Base-by-base conservation (phyloP, 805 yeast genomes). In the Starmerella sp. region DNA sequence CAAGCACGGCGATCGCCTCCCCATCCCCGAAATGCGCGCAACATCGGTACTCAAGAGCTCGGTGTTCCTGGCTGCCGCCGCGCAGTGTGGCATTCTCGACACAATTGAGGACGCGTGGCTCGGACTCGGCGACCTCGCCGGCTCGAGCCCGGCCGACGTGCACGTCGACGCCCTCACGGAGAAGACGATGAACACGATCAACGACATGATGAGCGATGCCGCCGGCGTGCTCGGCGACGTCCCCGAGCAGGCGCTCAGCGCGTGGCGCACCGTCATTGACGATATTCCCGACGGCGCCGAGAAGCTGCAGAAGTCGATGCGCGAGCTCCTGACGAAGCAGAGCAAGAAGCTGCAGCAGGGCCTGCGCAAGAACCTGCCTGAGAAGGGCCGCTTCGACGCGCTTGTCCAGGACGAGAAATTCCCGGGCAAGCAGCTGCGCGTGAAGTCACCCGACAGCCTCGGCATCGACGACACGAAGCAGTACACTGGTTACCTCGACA, bases 391-490 rank as follows among this genome's bases (percentile, higher is more conserved):
- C n/a, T 60, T 54, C 41, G 51, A 54, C 31, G 13, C 31, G 41
- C 48, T 48, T 3, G 63, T 60, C 9, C 13, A 22, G 15, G 62
- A 60, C 48, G 57, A 44, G 39, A 46, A 54, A 48, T 54, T 60
- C 59, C 62, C 60, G 5, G 55, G 55, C 34, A 41, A 36, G 68
- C 71, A 77, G 57, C 73, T 85, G 69, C 80, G 91, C 66, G 79
- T 81, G 62, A 78, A 77, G 70, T 73, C 73, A 63, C 95, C 95
- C 13, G 74, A 76, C 59, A 74, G 71, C 39, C 77, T 90, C 61
- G 95, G 95, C 22, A 74, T 89, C 54, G 97, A 91, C 71, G 69
- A 73, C 6, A 96, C 88, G 44, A 80, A 81, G 69, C 91, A 85
- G 70, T 82, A 81, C 65, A 75, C 86, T 37, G 93, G 93, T 49